Evolutionary conservation across 164 flowering plant species (phyloP), one percentile per base, ranked within the genome.

Genomic region (Umbellularia californica): DNA sequence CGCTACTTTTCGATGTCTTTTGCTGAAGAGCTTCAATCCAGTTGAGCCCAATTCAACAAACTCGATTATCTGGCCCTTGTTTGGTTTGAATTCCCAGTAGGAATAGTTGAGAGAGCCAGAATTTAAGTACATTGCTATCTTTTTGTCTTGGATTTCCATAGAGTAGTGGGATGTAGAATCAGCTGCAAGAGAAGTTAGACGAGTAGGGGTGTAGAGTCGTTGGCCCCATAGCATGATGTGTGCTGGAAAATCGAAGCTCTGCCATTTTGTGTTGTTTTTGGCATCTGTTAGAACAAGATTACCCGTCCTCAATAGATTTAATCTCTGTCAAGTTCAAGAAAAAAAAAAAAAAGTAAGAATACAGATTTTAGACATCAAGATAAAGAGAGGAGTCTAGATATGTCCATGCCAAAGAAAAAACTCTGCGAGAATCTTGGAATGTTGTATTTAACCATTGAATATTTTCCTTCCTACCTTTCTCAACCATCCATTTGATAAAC

Each of bases 201-300:
- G 79, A 50, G 93, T 84, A 17, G 87, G 84, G 25, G 83, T 85
- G 68, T 86, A 76, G 24, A 92, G 77, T 65, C 84, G 85, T 75
- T 91, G 97, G 0, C 94, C 90, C 87, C 88, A 81, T 0, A 93
- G 88, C 84, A 93, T 88, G 2, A 88, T 82, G 62, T 93, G 82
- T 2, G 95, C 86, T 11, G 97, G 99, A 66, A 89, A 93, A 75
- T 90, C 87, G 84, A 93, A 95, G 74, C 90, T 93, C 82, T 92
- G 97, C 99, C 99, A 95, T 75, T 88, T 91, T 47, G 85, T 82
- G 3, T 62, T 55, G 78, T 87, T 77, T 78, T 70, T 22, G 0
- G 58, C 78, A 50, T 90, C 95, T 0, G 82, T 79, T 7, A 95
- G 71, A 14, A 93, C 90, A 10, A 95, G 79, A 74, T 95, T 93